These are phyloP conservation scores for Corylus heterophylla DNA, from an alignment of 306 rosid species.

Conservation along the genomic window DNA sequence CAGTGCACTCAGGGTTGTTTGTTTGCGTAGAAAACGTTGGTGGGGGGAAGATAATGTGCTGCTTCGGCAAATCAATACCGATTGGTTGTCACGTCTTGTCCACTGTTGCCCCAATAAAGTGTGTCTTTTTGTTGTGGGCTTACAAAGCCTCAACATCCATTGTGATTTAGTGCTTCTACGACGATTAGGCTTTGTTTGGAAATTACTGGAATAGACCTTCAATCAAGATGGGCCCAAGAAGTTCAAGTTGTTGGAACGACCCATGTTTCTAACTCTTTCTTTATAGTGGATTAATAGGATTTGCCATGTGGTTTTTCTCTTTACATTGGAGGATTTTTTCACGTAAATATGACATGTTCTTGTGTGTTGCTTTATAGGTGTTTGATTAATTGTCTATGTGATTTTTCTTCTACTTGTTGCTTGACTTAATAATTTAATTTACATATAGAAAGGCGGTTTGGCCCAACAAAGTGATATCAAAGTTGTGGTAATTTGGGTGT, in stretches of 20 bases:
- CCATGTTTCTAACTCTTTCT: not conserved
- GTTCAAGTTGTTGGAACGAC: not conserved
- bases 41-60: not conserved
- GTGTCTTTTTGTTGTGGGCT: not conserved
- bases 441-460: too few species aligned
- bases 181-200: not conserved
- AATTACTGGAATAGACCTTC: constrained; percentile 18
- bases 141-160: not conserved
- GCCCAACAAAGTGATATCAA: too few species aligned
- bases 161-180: not conserved
- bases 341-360: too few species aligned
- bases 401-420: too few species aligned
- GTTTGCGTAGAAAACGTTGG: not conserved
- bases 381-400: too few species aligned
- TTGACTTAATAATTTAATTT: too few species aligned
- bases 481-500: too few species aligned
- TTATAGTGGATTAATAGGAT: not conserved
- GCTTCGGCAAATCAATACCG: not conserved
- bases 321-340: too few species aligned
- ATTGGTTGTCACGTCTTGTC: not conserved
- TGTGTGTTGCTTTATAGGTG: too few species aligned
- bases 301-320: too few species aligned
- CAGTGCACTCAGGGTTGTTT: not conserved
- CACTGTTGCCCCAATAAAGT: not conserved
- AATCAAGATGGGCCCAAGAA: not conserved